phyloP scores from a whole-genome alignment of 1,139 yeast species.

The Taphrina deformans region DNA sequence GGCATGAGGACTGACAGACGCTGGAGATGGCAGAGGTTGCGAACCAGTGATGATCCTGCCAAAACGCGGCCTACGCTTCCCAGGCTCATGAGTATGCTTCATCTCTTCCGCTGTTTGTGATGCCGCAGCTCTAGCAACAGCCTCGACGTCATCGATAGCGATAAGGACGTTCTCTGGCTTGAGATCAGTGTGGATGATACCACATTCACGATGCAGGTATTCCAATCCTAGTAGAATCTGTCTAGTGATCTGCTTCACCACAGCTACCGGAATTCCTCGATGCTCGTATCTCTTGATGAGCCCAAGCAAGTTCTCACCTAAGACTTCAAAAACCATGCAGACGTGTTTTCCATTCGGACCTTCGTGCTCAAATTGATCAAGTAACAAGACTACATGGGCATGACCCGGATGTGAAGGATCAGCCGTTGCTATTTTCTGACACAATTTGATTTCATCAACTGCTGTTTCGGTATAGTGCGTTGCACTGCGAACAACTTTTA shows the following conservation, averaged over 20 bases:
- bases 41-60: constrained; percentile 81
- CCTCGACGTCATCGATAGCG: constrained; percentile 75
- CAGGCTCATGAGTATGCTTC: constrained; percentile 38
- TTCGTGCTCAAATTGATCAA: constrained; percentile 72
- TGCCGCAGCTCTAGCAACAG: constrained; percentile 60
- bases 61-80: constrained; percentile 59
- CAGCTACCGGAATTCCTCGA: constrained; percentile 69
- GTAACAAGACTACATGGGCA: constrained; percentile 64
- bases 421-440: constrained; percentile 53
- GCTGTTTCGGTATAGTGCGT: constrained; percentile 79
- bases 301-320: constrained; percentile 78
- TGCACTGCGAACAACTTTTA: constrained; percentile 76
- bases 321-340: constrained; percentile 86
- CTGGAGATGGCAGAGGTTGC: constrained; percentile 70
- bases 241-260: constrained; percentile 77
- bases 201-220: constrained; percentile 78
- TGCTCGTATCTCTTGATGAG: constrained; percentile 65
- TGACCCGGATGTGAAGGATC: constrained; percentile 69
- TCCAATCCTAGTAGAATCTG: constrained; percentile 76
- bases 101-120: constrained; percentile 38
- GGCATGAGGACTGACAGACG: constrained; percentile 1
- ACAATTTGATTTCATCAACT: constrained; percentile 72
- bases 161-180: constrained; percentile 88
- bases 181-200: constrained; percentile 86
- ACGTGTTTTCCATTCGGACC: constrained; percentile 84